Percentiles rank a stretch among this genome's conserved stretches.
Evolutionary conservation across 2,329 filamentous ascomycete species (phyloP).

Genomic region (Paramyrothecium roridum): DNA sequence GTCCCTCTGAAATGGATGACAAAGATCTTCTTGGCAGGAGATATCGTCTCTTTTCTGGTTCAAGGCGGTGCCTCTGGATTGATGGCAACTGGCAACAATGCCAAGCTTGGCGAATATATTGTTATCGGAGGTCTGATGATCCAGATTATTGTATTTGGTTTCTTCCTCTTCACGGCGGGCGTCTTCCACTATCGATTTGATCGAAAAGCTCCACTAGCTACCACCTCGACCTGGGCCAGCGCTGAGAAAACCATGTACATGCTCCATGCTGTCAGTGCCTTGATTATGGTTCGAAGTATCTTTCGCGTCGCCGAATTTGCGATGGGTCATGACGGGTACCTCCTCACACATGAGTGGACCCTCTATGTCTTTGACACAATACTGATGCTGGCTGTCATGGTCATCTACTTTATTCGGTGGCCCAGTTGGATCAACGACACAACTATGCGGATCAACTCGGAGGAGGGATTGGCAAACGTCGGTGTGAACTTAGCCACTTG

Average conservation of each 20-base stretch:
- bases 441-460: neutral
- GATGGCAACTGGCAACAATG: neutral
- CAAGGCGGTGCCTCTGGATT: neutral
- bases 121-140: neutral
- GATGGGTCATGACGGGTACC: conserved; percentile 29
- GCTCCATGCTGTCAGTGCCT: conserved; percentile 25
- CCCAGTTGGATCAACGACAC: neutral
- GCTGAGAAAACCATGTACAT: conserved; percentile 26
- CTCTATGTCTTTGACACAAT: conserved; percentile 34
- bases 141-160: neutral
- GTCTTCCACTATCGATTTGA: conserved; percentile 33
- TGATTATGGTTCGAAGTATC: conserved; percentile 35
- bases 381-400: conserved; percentile 24
- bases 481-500: neutral
- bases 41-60: neutral
- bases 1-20: conserved; percentile 6
- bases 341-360: conserved; percentile 30
- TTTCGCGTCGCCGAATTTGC: conserved; percentile 41
- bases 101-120: neutral
- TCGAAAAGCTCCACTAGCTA: neutral
- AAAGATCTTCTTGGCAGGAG: conserved; percentile 7
- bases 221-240: neutral
- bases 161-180: conserved; percentile 29
- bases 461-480: neutral
- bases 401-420: neutral